Base-by-base conservation (phyloP, 2,329 filamentous ascomycete species). In the Talaromyces sp. region DNA sequence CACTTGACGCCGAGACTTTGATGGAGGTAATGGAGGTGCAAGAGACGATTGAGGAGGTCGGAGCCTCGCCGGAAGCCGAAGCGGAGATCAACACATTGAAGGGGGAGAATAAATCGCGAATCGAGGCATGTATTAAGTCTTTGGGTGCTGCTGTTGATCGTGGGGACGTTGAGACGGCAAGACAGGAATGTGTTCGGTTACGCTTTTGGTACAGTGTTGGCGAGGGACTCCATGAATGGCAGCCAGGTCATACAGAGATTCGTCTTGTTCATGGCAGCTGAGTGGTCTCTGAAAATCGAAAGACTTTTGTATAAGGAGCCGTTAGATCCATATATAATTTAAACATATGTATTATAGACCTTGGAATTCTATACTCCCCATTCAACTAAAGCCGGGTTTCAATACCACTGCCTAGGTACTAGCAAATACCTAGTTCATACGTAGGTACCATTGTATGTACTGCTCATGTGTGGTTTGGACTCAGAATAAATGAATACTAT, bases 181-280 rank as follows among this genome's bases (percentile, higher is more conserved):
- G 82, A 74, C 73, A 69, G 55, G 90, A 95, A 80, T 86, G 87
- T 41, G 85, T 96, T 1, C 80, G 83, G 70, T 74, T 97, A 76
- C 80, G 91, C 70, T 97, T 97, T 77, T 97, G 93, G 93, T 82
- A 88, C 51, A 96, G 92, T 73, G 87, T 97, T 56, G 82, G 85
- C 57, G 88, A 95, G 72, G 89, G 86, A 42, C 77, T 97, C 66
- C 79, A 88, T 68, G 84, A 86, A 57, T 97, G 93, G 92, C 91
- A 96, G 79, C 84, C 80, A 65, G 92, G 91, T 4, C 87, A 85
- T 76, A 70, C 65, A 30, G 68, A 80, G 58, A 79, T 85, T 52
- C 74, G 81, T 41, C 62, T 86, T 61, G 71, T 80, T 56, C 83
- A 85, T 75, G 48, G 49, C 20, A 55, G 45, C n/a, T 86, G 69